Evolutionary conservation across 2,329 filamentous ascomycete species (phyloP), one percentile per base, ranked within the genome.

Genomic region (Phaeoacremonium minimum): DNA sequence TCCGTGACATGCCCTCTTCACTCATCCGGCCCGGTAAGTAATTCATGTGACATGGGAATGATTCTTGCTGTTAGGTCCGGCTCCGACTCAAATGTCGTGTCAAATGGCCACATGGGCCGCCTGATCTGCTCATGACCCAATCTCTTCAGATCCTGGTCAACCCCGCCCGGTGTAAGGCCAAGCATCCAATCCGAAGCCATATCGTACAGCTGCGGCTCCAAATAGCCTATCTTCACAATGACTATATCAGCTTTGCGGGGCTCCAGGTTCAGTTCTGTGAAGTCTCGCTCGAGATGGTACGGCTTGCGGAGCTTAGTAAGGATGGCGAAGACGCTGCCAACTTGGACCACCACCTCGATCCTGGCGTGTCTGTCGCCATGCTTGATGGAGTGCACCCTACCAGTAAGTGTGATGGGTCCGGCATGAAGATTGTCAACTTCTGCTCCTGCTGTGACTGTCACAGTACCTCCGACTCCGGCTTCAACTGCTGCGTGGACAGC

Each of bases 181-280:
- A 75, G 58, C 64, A 75, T 73, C 72, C 71, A 76, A 36, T 68
- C 70, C 7, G 57, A 57, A 1, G 71, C 65, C 71, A 76, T 76
- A 34, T 64, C 63, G 40, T 72, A 73, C 5, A 75, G 52, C 46
- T 76, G 65, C 4, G 72, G 72, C 46, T 76, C 72, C 2, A 77
- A 51, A 38, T 75, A 77, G 13, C 72, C 72, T 30, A 76, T 76
- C 50, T 76, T 75, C 16, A 75, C 70, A 30, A 76, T 64, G 1
- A 75, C 70, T 15, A 76, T 63, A 42, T 72, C 68, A 1, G 64
- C 62, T 5, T 57, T 45, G 3, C 70, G 61, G 2, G 71, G 71
- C 7, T 52, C 32, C 1, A 77, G 61, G 30, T 64, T 39, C 1
- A 76, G 58, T 4, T 67, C 65, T 0, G 63, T 69, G 43, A 76